A percentile compares a stretch with the other conserved stretches of the same genome.
phyloP scores from a whole-genome alignment of 306 rosid species.

The Cucurbita maxima region DNA sequence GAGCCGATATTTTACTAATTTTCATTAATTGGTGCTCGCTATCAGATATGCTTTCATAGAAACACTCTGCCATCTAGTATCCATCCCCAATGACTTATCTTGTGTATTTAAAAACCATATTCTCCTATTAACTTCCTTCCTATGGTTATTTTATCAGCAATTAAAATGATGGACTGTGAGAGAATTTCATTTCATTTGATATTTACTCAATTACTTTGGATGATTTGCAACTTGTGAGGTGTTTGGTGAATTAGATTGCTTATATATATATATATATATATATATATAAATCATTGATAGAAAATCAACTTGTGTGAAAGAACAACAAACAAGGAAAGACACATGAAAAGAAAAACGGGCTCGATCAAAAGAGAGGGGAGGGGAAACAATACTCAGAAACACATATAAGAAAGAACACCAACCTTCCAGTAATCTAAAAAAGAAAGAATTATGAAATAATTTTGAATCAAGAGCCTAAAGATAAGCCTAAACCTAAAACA shows the following conservation, averaged over 20 bases:
- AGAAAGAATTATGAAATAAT: too few species aligned
- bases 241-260: background rate
- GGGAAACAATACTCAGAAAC: background rate
- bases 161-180: background rate
- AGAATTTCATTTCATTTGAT: background rate
- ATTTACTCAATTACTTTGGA: background rate
- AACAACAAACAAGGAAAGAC: background rate
- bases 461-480: background rate
- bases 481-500: background rate
- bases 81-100: background rate
- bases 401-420: background rate
- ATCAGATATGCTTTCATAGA: background rate
- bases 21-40: background rate
- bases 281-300: background rate
- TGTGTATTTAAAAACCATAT: background rate
- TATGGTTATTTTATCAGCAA: background rate
- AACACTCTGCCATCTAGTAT: background rate
- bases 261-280: background rate
- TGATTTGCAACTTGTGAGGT: background rate
- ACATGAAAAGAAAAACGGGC: background rate
- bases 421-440: background rate
- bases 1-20: background rate
- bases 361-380: background rate
- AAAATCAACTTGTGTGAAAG: background rate
- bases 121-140: background rate